Conservation (phyloP, 192 early-diverging fungal genomes). For the Backusella australiensis region DNA sequence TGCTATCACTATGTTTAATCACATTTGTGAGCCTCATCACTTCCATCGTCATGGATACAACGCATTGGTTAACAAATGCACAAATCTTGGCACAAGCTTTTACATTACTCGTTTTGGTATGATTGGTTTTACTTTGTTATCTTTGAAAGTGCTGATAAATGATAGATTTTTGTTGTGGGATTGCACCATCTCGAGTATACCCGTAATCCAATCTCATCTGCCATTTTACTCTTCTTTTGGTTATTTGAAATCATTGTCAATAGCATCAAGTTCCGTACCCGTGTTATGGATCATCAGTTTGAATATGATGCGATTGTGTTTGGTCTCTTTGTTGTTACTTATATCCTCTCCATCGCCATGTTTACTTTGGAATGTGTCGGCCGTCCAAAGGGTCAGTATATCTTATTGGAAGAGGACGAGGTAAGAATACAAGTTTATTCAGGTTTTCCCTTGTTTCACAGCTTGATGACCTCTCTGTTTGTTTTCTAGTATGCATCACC, state of each 20-base stretch:
- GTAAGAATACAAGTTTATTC: slow-evolving; percentile 6
- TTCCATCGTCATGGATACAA: neutral
- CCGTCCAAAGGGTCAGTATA: slow-evolving; percentile 32
- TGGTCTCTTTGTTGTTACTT: slow-evolving; percentile 27
- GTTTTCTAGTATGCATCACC: slow-evolving; percentile 49
- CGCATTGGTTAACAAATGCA: slow-evolving; percentile 14
- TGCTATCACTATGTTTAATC: slow-evolving; percentile 14
- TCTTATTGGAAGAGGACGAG: slow-evolving; percentile 33
- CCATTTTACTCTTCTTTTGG: slow-evolving; percentile 61
- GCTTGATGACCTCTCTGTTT: neutral
- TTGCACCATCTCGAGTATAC: slow-evolving; percentile 37
- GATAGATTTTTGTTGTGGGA: slow-evolving; percentile 25
- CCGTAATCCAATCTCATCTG: slow-evolving; percentile 45
- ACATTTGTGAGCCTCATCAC: neutral
- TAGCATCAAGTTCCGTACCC: slow-evolving; percentile 44
- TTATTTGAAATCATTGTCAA: slow-evolving; percentile 38
- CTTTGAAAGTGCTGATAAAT: no score
- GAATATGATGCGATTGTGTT: slow-evolving; percentile 6
- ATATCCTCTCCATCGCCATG: slow-evolving; percentile 33
- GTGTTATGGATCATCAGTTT: neutral
- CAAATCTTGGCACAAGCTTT: slow-evolving; percentile 21
- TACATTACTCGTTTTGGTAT: slow-evolving; percentile 29
- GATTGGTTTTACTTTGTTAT: neutral
- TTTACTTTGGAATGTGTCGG: slow-evolving; percentile 42
- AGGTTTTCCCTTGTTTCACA: neutral